Percentiles rank a stretch among this genome's conserved stretches.
Evolutionary conservation across 1,284 basidiomycete species (phyloP).

Genomic region (Cryptococcus hybrid): DNA sequence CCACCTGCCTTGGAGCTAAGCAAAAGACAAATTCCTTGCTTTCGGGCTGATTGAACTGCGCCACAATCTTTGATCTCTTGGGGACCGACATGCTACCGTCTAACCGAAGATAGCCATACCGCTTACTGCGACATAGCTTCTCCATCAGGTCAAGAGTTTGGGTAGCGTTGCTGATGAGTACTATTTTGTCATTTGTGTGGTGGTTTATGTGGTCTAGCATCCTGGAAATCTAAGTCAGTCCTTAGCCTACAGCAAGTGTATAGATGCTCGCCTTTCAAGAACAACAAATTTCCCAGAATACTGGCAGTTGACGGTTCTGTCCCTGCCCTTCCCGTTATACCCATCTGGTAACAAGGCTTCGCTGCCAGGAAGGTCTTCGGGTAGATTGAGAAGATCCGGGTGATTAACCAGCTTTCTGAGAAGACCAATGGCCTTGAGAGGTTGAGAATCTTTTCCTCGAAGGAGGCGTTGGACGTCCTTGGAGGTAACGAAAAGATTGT

Average conservation of each 20-base stretch:
- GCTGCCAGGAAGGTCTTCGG: slow-evolving; percentile 80
- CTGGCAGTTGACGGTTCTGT: slow-evolving; percentile 64
- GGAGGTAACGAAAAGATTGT: slow-evolving; percentile 89
- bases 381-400: slow-evolving; percentile 86
- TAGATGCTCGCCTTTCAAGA: slow-evolving; percentile 65
- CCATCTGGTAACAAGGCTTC: slow-evolving; percentile 81
- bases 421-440: slow-evolving; percentile 94
- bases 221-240: slow-evolving; percentile 52
- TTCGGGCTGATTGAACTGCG: slow-evolving; percentile 94
- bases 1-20: slow-evolving; percentile 96
- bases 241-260: neutral
- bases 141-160: slow-evolving; percentile 95
- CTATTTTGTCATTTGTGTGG: slow-evolving; percentile 93
- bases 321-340: slow-evolving; percentile 53
- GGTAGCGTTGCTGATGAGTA: slow-evolving; percentile 97
- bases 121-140: slow-evolving; percentile 76
- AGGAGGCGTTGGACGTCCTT: slow-evolving; percentile 91
- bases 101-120: slow-evolving; percentile 88
- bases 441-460: slow-evolving; percentile 87
- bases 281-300: slow-evolving; percentile 94
- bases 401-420: slow-evolving; percentile 98
- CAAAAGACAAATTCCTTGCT: slow-evolving; percentile 95
- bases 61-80: slow-evolving; percentile 96
- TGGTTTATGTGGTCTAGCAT: slow-evolving; percentile 78
- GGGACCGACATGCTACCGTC: slow-evolving; percentile 92